Evolutionary conservation across 2,329 filamentous ascomycete species (phyloP).

Genomic region (Fusarium heterosporum): DNA sequence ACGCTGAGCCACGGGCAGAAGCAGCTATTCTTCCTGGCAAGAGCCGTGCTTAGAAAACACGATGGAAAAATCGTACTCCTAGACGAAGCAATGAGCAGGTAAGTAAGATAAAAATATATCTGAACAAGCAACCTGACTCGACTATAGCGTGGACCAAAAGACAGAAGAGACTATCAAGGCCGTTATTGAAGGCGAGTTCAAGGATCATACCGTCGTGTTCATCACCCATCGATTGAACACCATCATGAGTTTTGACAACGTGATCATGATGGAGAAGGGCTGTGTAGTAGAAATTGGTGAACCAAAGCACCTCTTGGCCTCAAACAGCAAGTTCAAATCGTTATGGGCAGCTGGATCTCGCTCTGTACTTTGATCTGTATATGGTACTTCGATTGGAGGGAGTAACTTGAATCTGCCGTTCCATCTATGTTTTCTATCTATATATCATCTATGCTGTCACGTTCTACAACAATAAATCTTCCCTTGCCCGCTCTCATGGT

Average conservation of each 20-base stretch:
- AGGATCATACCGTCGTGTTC: conserved; percentile 63
- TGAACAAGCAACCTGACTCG: conserved; percentile 7
- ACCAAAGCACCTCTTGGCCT: conserved; percentile 40
- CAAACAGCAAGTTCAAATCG: conserved; percentile 38
- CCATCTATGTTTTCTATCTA: conserved; percentile 17
- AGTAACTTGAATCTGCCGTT: neutral
- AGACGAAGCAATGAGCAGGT: conserved; percentile 57
- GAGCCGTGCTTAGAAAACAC: conserved; percentile 57
- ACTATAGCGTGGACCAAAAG: conserved; percentile 49
- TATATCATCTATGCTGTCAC: conserved; percentile 48
- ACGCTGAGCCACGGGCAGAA: conserved; percentile 59
- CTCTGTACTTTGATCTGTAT: neutral
- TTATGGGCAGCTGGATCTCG: conserved; percentile 48
- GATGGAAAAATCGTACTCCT: conserved; percentile 57
- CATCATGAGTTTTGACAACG: conserved; percentile 53
- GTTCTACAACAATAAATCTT: conserved; percentile 62
- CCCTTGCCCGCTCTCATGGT: conserved; percentile 61
- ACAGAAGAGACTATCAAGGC: conserved; percentile 51
- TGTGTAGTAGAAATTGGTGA: conserved; percentile 45
- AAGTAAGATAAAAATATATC: conserved; percentile 20
- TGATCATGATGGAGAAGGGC: conserved; percentile 47
- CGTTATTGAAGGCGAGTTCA: conserved; percentile 50
- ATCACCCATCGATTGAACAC: conserved; percentile 58
- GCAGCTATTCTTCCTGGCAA: conserved; percentile 63
- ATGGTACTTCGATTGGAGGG: neutral